These are phyloP conservation scores for Butyriboletus loyo DNA, from an alignment of 768 basidiomycete genomes.

Conservation along the genomic window DNA sequence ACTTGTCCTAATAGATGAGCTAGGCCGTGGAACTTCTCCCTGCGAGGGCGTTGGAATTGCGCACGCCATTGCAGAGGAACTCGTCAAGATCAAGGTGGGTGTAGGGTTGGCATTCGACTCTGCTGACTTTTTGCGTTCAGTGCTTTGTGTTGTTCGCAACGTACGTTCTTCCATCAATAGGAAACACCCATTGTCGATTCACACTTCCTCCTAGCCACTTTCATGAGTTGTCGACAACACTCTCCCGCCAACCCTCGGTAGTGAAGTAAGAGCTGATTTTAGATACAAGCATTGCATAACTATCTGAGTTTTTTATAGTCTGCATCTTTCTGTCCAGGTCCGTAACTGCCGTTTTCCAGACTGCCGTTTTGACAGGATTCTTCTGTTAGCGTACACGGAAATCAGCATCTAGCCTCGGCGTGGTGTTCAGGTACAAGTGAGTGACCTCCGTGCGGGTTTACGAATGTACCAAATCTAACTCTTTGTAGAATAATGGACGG, in stretches of 20 bases:
- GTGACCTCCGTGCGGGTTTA: not conserved
- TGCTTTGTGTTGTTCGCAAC: constrained; percentile 91
- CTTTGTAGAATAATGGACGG: constrained; percentile 69
- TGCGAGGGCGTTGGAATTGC: constrained; percentile 79
- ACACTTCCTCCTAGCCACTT: constrained; percentile 56
- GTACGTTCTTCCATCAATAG: constrained; percentile 36
- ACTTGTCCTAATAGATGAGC: constrained; percentile 87
- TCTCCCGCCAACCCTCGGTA: constrained; percentile 75
- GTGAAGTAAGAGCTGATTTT: constrained; percentile 55
- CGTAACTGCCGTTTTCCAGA: constrained; percentile 1
- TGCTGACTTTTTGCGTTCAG: constrained; percentile 36
- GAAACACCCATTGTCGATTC: not conserved
- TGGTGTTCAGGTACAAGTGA: constrained; percentile 79
- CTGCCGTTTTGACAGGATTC: not conserved
- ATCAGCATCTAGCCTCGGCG: constrained; percentile 57
- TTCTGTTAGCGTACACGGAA: constrained; percentile 48
- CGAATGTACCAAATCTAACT: not conserved
- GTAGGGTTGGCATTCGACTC: not conserved
- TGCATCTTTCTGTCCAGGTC: constrained; percentile 82
- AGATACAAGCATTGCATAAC: not conserved
- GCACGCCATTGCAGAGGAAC: constrained; percentile 78
- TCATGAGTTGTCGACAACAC: constrained; percentile 70
- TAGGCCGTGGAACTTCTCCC: constrained; percentile 90
- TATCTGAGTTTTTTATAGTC: constrained; percentile 38
- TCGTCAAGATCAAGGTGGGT: constrained; percentile 67